These are phyloP conservation scores for Silene uniflora DNA, from an alignment of 148 eudicot genomes.

Conservation along the genomic window DNA sequence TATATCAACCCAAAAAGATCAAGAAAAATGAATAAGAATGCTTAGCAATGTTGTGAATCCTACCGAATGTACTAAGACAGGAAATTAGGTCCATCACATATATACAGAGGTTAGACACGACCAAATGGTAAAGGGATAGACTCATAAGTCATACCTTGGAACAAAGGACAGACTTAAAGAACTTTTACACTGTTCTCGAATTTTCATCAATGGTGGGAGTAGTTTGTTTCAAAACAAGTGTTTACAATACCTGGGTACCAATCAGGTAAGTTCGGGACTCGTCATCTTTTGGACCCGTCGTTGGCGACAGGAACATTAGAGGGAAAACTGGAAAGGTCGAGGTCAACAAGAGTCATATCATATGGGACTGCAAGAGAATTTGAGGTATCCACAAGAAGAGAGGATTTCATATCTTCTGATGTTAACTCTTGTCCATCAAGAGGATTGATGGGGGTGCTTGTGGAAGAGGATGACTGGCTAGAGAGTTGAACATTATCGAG, in stretches of 20 bases:
- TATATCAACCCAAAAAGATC: neutral
- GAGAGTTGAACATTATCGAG: constrained; percentile 59
- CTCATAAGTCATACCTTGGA: neutral
- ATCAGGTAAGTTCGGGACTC: constrained; percentile 8
- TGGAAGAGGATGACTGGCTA: constrained; percentile 56
- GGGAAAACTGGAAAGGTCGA: constrained; percentile 60
- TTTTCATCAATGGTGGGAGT: constrained; percentile 7
- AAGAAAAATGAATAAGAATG: neutral
- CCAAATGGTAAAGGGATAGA: neutral
- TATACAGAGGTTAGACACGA: constrained; percentile 6
- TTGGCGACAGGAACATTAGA: constrained; percentile 54
- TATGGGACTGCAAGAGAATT: constrained; percentile 51
- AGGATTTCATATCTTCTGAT: constrained; percentile 47
- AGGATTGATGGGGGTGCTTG: constrained; percentile 39
- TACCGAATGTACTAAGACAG: neutral
- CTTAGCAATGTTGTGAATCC: neutral
- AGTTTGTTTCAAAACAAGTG: constrained; percentile 13
- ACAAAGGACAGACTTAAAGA: constrained; percentile 15
- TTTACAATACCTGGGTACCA: constrained; percentile 22
- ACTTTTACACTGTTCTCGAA: constrained; percentile 20
- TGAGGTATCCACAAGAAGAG: constrained; percentile 62
- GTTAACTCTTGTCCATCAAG: constrained; percentile 22
- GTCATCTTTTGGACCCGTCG: constrained; percentile 51
- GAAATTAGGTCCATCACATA: neutral
- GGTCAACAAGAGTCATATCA: constrained; percentile 69